Base-by-base conservation (phyloP, 768 basidiomycete species). In the Russula virescens region DNA sequence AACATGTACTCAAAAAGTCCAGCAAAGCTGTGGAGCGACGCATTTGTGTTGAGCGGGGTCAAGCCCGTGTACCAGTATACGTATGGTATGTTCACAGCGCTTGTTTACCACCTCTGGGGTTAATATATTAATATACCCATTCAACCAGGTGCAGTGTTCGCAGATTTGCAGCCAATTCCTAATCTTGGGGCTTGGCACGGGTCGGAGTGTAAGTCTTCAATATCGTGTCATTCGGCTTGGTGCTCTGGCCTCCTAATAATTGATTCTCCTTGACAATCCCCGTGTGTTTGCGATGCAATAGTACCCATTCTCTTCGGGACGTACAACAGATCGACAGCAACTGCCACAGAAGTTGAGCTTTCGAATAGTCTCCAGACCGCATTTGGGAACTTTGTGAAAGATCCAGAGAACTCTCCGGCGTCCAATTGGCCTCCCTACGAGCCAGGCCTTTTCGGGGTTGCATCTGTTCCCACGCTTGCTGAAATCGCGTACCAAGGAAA, bases 231-330 rank as follows among this genome's bases (percentile, higher is more conserved):
- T 5, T 38, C 38, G 38, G 8, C 6, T 38, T 10, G 34, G 34
- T 5, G 34, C 34, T 10, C 34, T 38, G 38, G 38, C 8, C 2
- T 35, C 34, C 13, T 38, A 11, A 14, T 38, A 11, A 38, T 11
- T 2, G 38, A 6, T 38, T 38, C 31, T 4, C 31, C 31, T 4
- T 8, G 31, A 4, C 31, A n/a, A n/a, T n/a, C n/a, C n/a, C n/a
- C n/a, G n/a, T n/a, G n/a, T n/a, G n/a, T 38, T 38, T 38, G 13
- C 10, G 6, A 38, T 11, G 6, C 2, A 11, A 11, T 48, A 71
- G 70, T 71, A 6, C 52, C 26, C 7, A 64, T 68, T 38, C 60
- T 73, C n/a, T 73, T 73, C 58, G 72, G 71, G 16, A 71, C 71
- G 2, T 71, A 62, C 66, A 72, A 70, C 46, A 46, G 9, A 26